A percentile compares a stretch with the other conserved stretches of the same genome.
Conservation (phyloP, 2,329 filamentous ascomycete species). For the Diaporthe aspalathi region DNA sequence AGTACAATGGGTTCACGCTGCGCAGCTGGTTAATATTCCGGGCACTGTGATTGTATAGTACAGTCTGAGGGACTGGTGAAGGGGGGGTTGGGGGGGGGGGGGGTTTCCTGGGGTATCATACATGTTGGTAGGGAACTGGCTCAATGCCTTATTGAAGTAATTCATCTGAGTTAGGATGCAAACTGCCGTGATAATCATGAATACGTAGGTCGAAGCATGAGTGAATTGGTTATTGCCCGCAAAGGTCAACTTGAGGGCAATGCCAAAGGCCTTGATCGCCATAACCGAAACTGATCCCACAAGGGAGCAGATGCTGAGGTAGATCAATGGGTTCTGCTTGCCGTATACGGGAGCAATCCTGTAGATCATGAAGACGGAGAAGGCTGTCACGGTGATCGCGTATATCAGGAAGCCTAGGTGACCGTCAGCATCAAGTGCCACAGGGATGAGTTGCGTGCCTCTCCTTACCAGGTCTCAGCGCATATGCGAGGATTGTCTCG, state of each 20-base stretch:
- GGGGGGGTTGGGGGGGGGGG: neutral
- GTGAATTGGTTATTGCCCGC: slow-evolving; percentile 94
- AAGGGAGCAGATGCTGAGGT: slow-evolving; percentile 96
- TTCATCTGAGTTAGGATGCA: slow-evolving; percentile 99
- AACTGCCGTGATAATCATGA: slow-evolving; percentile 90
- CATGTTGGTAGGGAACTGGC: slow-evolving; percentile 98
- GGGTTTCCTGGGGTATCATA: slow-evolving; percentile 59
- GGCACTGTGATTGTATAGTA: neutral
- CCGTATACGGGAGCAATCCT: slow-evolving; percentile 88
- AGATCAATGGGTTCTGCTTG: slow-evolving; percentile 95
- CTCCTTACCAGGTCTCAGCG: slow-evolving; percentile 84
- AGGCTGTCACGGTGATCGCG: slow-evolving; percentile 80
- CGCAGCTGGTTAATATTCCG: slow-evolving; percentile 44
- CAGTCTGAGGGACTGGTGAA: neutral
- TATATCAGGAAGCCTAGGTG: slow-evolving; percentile 87
- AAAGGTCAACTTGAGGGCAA: slow-evolving; percentile 95
- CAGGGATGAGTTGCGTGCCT: neutral
- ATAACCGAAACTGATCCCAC: slow-evolving; percentile 98
- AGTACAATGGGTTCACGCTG: slow-evolving; percentile 96
- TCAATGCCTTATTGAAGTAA: slow-evolving; percentile 98
- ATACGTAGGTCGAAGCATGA: slow-evolving; percentile 96
- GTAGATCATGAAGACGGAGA: slow-evolving; percentile 96
- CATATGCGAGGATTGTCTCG: slow-evolving; percentile 90
- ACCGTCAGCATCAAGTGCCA: slow-evolving; percentile 41
- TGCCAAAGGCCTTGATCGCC: slow-evolving; percentile 98